These are phyloP conservation scores for Ascochyta viciae-villosae DNA, from an alignment of 2,329 filamentous ascomycete genomes.

Conservation along the genomic window DNA sequence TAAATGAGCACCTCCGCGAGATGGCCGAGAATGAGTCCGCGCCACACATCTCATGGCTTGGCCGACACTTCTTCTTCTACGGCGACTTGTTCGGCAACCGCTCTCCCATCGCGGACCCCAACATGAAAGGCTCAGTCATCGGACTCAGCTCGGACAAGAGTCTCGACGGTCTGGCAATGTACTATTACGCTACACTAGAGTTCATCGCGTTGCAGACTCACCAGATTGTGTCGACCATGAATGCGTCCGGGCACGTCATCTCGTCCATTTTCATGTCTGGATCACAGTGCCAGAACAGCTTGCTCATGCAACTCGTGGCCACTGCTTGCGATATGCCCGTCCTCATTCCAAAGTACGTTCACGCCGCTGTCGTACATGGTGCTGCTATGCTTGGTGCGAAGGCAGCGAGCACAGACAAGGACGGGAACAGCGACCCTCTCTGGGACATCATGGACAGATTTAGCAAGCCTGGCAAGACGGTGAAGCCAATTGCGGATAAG, in stretches of 20 bases:
- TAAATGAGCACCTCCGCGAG: slow-evolving; percentile 85
- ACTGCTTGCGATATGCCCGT: slow-evolving; percentile 93
- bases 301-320: slow-evolving; percentile 90
- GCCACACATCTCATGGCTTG: slow-evolving; percentile 83
- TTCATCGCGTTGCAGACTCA: slow-evolving; percentile 97
- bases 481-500: slow-evolving; percentile 74
- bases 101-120: slow-evolving; percentile 88
- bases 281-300: slow-evolving; percentile 93
- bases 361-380: slow-evolving; percentile 96
- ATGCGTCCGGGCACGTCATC: slow-evolving; percentile 84
- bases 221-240: slow-evolving; percentile 96
- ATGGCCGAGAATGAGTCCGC: slow-evolving; percentile 73
- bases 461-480: slow-evolving; percentile 89
- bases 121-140: slow-evolving; percentile 89
- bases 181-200: slow-evolving; percentile 97
- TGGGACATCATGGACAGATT: slow-evolving; percentile 99
- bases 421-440: slow-evolving; percentile 82
- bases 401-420: slow-evolving; percentile 81
- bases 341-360: slow-evolving; percentile 89
- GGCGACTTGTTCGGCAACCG: slow-evolving; percentile 97
- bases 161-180: slow-evolving; percentile 83
- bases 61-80: slow-evolving; percentile 97
- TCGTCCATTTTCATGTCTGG: slow-evolving; percentile 98
- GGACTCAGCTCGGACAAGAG: slow-evolving; percentile 87
- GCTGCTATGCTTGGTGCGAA: slow-evolving; percentile 98